Percentiles rank a stretch among this genome's conserved stretches.
Conservation (phyloP, 202 grass and related monocot genomes). For the Brachypodium distachyon region DNA sequence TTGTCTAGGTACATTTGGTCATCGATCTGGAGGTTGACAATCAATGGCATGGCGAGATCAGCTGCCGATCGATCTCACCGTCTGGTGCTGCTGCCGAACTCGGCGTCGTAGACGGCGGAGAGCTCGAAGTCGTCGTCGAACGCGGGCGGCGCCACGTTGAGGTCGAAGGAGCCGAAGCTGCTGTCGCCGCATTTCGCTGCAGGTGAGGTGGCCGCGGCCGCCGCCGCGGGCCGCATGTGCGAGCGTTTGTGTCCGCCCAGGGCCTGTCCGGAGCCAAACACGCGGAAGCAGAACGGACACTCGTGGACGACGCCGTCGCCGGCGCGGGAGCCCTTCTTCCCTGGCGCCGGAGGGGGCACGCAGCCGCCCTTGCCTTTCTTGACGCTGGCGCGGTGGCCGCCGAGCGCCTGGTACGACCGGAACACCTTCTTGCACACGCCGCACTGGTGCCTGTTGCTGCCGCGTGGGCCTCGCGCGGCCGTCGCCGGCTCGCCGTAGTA, state of each 20-base stretch:
- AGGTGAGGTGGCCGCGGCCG: too few relatives aligned
- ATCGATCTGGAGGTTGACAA: conserved; percentile 7
- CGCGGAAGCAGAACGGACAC: conserved; percentile 83
- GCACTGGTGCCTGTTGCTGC: conserved; percentile 50
- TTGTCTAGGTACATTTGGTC: neutral
- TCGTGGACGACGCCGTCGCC: conserved; percentile 23
- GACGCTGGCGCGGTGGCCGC: conserved; percentile 75
- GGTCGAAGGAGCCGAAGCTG: conserved; percentile 60
- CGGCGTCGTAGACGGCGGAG: conserved; percentile 69
- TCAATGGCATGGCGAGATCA: neutral
- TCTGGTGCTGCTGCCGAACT: conserved; percentile 26
- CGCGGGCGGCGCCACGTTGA: conserved; percentile 67
- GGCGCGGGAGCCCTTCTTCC: neutral
- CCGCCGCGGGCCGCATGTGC: conserved; percentile 25
- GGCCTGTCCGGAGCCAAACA: conserved; percentile 80
- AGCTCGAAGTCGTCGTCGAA: conserved; percentile 79
- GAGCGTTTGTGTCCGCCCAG: conserved; percentile 95
- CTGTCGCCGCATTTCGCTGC: conserved; percentile 26
- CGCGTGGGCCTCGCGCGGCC: neutral
- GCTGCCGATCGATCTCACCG: neutral
- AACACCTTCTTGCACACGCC: conserved; percentile 72
- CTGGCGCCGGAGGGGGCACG: neutral
- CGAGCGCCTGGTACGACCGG: conserved; percentile 75
- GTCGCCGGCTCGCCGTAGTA: too few relatives aligned
- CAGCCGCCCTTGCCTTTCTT: conserved; percentile 67